Evolutionary conservation across 2,329 filamentous ascomycete genomes (phyloP), one percentile per base, ranked within the genome.

Genomic region (Ascochyta fabae): DNA sequence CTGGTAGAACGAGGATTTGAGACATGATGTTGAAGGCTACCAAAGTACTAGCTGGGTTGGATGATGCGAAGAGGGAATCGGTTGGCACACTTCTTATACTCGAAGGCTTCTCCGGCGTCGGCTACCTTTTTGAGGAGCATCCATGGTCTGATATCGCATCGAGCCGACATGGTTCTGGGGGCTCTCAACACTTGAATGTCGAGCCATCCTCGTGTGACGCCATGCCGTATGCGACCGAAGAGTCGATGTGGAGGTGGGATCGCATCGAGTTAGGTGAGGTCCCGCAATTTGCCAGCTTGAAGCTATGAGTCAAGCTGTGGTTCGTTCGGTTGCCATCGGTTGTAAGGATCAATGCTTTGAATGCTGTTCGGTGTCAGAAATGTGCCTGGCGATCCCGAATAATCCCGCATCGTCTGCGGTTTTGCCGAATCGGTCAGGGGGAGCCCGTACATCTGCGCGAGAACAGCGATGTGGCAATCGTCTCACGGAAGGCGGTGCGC

Each of bases 311-410:
- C 43, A 33, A 24, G 10, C 33, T 26, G 29, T 43, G 46, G 36
- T 52, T 42, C 41, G 51, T 45, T 66, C 63, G 67, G 61, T 53
- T 70, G 48, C 56, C 51, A 53, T 65, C 68, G 68, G 69, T 47
- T 62, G 43, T 53, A 39, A 39, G 39, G 43, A 36, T 40, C 19
- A 27, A 27, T 26, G 33, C 46, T 53, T 55, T 60, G 48, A 42
- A 53, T 38, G 22, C n/a, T 51, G 27, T 41, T 61, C 41, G 48
- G 48, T 56, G 56, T 61, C 59, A 64, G 35, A 52, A 39, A 39
- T 22, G 48, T 57, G 45, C 48, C 48, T 57, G 48, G 27, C 53
- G 48, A 48, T 57, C 47, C 56, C 59, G 56, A 47, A 36, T 38
- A 53, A 48, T 53, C 58, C 61, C 61, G 61, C 54, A 59, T 47